A percentile compares a stretch with the other conserved stretches of the same genome.
Evolutionary conservation across 108 stramenopile genomes (phyloP).

Genomic region (Schizochytrium sp.): DNA sequence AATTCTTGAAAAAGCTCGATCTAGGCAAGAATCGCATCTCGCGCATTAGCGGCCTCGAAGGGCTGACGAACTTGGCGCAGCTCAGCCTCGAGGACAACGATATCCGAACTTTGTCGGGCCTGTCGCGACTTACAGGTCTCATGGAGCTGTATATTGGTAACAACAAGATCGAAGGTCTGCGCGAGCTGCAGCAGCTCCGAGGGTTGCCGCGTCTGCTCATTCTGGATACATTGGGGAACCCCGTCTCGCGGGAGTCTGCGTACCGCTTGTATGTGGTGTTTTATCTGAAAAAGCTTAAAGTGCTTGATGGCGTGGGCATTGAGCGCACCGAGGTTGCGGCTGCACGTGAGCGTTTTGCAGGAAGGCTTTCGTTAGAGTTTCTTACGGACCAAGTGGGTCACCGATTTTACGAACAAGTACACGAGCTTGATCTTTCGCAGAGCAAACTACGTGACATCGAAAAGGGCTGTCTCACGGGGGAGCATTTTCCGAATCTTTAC

Average conservation of each 20-base stretch:
- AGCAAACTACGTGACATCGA: constrained; percentile 28
- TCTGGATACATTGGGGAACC: constrained; percentile 38
- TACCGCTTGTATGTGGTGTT: constrained; percentile 36
- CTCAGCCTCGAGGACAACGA: constrained; percentile 38
- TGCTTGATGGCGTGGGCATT: constrained; percentile 36
- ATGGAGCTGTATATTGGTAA: constrained; percentile 49
- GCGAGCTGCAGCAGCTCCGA: constrained; percentile 27
- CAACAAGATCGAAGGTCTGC: constrained; percentile 21
- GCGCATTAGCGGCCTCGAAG: constrained; percentile 23
- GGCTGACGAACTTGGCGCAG: constrained; percentile 28
- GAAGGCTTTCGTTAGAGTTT: constrained; percentile 23
- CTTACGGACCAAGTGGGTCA: constrained; percentile 20
- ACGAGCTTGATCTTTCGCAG: not conserved
- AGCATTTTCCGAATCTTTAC: constrained; percentile 18
- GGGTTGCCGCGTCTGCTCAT: constrained; percentile 35
- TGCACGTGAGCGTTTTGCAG: constrained; percentile 32
- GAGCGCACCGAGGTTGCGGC: constrained; percentile 8
- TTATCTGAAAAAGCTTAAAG: constrained; percentile 34
- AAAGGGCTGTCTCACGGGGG: not conserved
- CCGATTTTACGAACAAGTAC: not conserved
- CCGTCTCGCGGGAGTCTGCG: constrained; percentile 3
- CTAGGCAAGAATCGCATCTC: constrained; percentile 38
- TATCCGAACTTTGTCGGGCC: constrained; percentile 13
- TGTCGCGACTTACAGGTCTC: not conserved
- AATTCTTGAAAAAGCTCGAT: constrained; percentile 29